A percentile compares a stretch with the other conserved stretches of the same genome.
phyloP scores from a whole-genome alignment of 352 stramenopile genomes.

The Pythium sp. region DNA sequence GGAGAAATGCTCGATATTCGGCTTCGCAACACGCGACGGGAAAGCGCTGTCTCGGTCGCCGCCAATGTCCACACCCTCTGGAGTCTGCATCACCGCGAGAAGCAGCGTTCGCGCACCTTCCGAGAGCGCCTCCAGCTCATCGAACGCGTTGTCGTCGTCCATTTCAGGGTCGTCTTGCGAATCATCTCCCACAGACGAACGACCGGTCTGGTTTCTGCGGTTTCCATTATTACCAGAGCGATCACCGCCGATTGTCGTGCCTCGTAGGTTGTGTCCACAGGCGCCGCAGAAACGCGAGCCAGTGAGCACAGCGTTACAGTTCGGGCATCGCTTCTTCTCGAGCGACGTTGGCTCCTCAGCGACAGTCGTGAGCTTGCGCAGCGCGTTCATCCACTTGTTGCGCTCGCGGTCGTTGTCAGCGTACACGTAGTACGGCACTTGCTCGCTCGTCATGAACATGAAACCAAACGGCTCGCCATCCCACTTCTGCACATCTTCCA shows the following conservation, averaged over 20 bases:
- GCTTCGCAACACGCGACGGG: conserved; percentile 22
- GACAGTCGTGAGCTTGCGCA: conserved; percentile 73
- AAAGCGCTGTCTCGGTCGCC: conserved; percentile 55
- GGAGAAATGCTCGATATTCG: conserved; percentile 7
- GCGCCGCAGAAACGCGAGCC: conserved; percentile 86
- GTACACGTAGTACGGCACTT: conserved; percentile 90
- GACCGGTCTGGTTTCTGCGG: conserved; percentile 18
- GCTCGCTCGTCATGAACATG: conserved; percentile 89
- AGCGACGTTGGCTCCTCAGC: conserved; percentile 58
- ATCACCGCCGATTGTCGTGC: conserved; percentile 64
- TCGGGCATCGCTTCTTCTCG: conserved; percentile 83
- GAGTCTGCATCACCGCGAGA: conserved; percentile 86
- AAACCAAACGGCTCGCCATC: conserved; percentile 86
- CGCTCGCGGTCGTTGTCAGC: conserved; percentile 86
- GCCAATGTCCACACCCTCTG: conserved; percentile 73
- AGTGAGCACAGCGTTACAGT: conserved; percentile 82
- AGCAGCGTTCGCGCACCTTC: conserved; percentile 82
- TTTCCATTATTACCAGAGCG: conserved; percentile 20
- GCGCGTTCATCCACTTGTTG: conserved; percentile 86
- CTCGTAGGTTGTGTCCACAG: conserved; percentile 84
- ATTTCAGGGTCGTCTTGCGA: conserved; percentile 58
- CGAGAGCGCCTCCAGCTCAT: conserved; percentile 84
- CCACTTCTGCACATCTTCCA: conserved; percentile 85
- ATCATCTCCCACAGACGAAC: conserved; percentile 29
- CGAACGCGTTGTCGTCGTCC: conserved; percentile 83